A percentile compares a stretch with the other conserved stretches of the same genome.
phyloP scores from a whole-genome alignment of 2,329 filamentous ascomycete species.

The Uncinocarpus reesii region DNA sequence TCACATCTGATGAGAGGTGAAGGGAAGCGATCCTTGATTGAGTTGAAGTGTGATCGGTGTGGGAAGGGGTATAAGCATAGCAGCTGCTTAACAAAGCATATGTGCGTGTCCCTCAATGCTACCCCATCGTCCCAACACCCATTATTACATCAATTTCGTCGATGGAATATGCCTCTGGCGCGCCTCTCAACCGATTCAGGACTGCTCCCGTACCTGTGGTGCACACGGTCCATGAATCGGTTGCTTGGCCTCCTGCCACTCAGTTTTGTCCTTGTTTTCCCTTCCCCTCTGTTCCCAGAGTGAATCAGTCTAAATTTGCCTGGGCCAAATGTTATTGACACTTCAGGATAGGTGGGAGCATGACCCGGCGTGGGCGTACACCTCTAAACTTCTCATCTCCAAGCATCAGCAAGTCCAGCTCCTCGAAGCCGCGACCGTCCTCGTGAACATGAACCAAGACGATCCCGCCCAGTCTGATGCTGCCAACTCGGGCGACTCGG shows the following conservation, averaged over 20 bases:
- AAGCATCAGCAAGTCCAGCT: constrained; percentile 99
- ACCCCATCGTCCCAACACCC: constrained; percentile 22
- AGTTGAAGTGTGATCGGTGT: constrained; percentile 94
- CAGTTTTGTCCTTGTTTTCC: neutral
- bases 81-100: constrained; percentile 99
- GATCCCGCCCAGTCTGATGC: constrained; percentile 51
- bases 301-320: neutral
- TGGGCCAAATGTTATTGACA: constrained; percentile 21
- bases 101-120: constrained; percentile 63
- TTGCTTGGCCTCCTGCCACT: neutral
- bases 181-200: constrained; percentile 9
- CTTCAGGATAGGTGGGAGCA: constrained; percentile 79
- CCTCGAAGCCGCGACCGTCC: constrained; percentile 89
- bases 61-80: constrained; percentile 99
- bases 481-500: constrained; percentile 60
- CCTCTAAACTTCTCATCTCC: constrained; percentile 94
- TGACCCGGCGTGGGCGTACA: constrained; percentile 93
- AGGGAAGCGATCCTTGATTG: constrained; percentile 63
- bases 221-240: neutral
- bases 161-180: too few species aligned
- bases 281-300: neutral
- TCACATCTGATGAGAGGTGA: constrained; percentile 72
- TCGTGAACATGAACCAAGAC: constrained; percentile 76
- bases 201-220: too few species aligned
- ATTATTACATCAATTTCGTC: constrained; percentile 27